phyloP scores from a whole-genome alignment of 129 eudicot species.

The Deinandra increscens region DNA sequence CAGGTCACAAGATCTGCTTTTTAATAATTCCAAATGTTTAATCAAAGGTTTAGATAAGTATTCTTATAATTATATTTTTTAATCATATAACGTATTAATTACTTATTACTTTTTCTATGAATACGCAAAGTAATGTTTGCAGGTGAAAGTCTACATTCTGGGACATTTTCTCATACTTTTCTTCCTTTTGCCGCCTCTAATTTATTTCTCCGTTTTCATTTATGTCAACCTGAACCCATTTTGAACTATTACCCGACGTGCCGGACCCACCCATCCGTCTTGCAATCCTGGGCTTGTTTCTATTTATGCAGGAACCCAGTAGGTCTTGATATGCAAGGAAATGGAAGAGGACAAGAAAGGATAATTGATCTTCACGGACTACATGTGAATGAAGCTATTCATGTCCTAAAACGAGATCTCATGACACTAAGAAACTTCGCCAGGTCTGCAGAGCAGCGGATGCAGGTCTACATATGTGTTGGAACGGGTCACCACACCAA shows the following conservation, averaged over 20 bases:
- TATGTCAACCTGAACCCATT: neutral
- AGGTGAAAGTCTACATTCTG: neutral
- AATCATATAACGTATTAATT: too few species aligned
- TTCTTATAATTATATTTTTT: neutral
- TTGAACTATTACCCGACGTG: neutral
- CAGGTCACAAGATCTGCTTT: neutral
- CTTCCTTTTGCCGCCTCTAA: neutral
- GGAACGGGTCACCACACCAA: conserved; percentile 89
- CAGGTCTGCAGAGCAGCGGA: conserved; percentile 63
- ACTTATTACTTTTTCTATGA: too few species aligned
- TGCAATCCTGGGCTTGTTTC: neutral
- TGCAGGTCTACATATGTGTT: conserved; percentile 70
- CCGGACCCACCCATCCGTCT: neutral
- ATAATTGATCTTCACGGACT: conserved; percentile 83
- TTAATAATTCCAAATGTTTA: neutral
- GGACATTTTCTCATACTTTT: neutral
- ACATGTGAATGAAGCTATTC: conserved; percentile 75
- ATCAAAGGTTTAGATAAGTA: neutral
- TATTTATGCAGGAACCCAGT: conserved; percentile 51
- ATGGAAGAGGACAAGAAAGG: conserved; percentile 60
- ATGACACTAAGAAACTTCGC: conserved; percentile 53
- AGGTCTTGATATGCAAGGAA: conserved; percentile 41
- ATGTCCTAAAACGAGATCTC: conserved; percentile 68
- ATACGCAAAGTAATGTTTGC: neutral
- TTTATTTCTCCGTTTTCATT: too few species aligned